Percentiles rank a stretch among this genome's conserved stretches.
Conservation (phyloP, 106 monocot genomes). For the Dioscorea alata region DNA sequence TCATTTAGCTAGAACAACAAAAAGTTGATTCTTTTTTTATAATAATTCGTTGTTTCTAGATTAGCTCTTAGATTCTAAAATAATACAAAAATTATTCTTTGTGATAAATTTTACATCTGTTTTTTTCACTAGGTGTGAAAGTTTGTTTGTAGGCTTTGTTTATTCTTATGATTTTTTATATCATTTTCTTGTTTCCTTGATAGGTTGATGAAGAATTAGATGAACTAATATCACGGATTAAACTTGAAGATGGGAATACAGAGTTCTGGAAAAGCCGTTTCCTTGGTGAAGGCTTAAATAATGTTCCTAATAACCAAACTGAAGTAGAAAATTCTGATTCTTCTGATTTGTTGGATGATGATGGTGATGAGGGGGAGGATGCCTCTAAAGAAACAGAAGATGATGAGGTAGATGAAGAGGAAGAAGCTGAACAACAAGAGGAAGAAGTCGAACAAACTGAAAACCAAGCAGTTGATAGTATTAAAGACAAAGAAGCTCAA, state of each 20-base stretch:
- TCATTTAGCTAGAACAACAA: too few relatives aligned
- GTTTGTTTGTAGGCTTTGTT: background rate
- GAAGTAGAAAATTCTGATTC: constrained; percentile 44
- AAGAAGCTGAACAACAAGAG: constrained; percentile 70
- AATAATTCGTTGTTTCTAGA: background rate
- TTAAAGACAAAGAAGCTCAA: constrained; percentile 72
- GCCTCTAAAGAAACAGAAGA: constrained; percentile 31
- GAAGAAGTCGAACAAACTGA: constrained; percentile 68
- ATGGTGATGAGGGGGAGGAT: constrained; percentile 22
- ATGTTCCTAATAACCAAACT: constrained; percentile 29
- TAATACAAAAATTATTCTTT: background rate
- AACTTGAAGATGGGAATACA: constrained; percentile 84
- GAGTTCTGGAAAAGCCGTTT: constrained; percentile 93
- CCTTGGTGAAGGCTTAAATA: constrained; percentile 75
- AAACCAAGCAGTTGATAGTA: constrained; percentile 46
- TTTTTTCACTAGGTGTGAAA: background rate
- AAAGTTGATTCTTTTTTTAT: background rate
- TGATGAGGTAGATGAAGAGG: constrained; percentile 75
- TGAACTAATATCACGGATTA: constrained; percentile 81
- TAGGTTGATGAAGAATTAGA: constrained; percentile 98
- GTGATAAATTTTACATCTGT: background rate
- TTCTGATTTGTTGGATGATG: constrained; percentile 49
- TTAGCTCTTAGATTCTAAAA: background rate
- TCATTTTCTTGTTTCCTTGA: constrained; percentile 4
- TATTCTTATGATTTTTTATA: background rate